These are phyloP conservation scores for Diaporthe australafricana DNA, from an alignment of 2,329 filamentous ascomycete genomes.

Conservation along the genomic window DNA sequence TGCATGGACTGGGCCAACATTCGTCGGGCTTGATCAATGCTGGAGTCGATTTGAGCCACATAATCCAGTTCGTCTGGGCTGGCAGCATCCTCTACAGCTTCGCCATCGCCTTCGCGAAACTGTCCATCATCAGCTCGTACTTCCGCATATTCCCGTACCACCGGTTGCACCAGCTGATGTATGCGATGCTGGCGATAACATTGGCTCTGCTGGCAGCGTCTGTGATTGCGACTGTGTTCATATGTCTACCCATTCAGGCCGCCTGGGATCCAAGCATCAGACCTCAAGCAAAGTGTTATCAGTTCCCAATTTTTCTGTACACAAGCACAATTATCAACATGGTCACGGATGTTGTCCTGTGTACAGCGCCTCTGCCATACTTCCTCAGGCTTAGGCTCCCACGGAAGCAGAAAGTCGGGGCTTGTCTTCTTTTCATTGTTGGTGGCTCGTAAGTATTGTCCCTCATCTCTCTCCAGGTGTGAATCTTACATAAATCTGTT, in stretches of 20 bases:
- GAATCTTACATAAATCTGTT: not conserved
- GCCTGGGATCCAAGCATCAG: slow-evolving; percentile 28
- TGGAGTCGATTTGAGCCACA: slow-evolving; percentile 13
- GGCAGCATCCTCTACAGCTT: slow-evolving; percentile 28
- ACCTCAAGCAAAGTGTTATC: slow-evolving; percentile 22
- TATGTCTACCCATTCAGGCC: slow-evolving; percentile 26
- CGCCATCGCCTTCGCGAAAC: slow-evolving; percentile 31
- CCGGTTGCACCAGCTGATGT: slow-evolving; percentile 14
- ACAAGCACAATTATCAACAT: slow-evolving; percentile 24
- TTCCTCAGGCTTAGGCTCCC: slow-evolving; percentile 23
- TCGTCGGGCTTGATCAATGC: not conserved
- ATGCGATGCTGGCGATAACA: slow-evolving; percentile 23
- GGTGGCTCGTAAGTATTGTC: slow-evolving; percentile 28
- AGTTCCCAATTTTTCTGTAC: slow-evolving; percentile 21
- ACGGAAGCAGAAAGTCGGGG: slow-evolving; percentile 28
- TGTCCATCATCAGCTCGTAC: slow-evolving; percentile 32
- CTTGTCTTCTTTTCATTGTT: slow-evolving; percentile 28
- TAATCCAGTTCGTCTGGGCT: slow-evolving; percentile 26
- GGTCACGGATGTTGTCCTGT: slow-evolving; percentile 23
- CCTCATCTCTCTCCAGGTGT: not conserved
- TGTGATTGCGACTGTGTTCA: slow-evolving; percentile 3
- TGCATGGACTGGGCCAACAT: slow-evolving; percentile 30
- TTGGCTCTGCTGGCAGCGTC: slow-evolving; percentile 16
- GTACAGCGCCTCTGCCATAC: slow-evolving; percentile 26
- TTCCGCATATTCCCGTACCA: slow-evolving; percentile 29